Conservation (phyloP, 306 rosid genomes). For the Mimosa bimucronata region DNA sequence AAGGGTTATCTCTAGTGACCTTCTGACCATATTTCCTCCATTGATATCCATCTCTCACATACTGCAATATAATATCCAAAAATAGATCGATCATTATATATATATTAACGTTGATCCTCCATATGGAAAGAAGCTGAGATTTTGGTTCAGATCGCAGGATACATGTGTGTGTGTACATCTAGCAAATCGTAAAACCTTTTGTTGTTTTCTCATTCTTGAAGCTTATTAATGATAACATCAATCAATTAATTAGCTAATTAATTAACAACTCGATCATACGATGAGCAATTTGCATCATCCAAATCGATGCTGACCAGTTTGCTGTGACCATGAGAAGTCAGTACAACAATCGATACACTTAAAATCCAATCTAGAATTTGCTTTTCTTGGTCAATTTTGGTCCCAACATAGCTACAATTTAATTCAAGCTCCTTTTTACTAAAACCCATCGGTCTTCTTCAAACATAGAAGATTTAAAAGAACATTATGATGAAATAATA, state of each 20-base stretch:
- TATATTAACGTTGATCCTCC: neutral
- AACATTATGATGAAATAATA: conserved; percentile 20
- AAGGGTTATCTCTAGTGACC: conserved; percentile 57
- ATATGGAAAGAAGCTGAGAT: neutral
- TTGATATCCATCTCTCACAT: conserved; percentile 88
- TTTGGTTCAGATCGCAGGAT: neutral
- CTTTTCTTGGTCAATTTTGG: neutral
- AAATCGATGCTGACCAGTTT: neutral
- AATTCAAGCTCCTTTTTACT: neutral
- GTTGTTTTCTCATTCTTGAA: neutral
- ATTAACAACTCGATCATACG: neutral
- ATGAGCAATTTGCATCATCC: neutral
- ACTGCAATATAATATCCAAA: conserved; percentile 37
- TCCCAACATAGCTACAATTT: neutral
- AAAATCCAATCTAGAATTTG: neutral
- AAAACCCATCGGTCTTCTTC: neutral
- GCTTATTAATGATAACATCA: neutral
- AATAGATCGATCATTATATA: neutral
- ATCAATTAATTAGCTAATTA: neutral
- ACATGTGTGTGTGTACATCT: neutral
- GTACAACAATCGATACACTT: neutral
- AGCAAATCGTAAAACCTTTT: neutral
- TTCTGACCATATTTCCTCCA: conserved; percentile 98
- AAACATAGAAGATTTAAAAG: conserved; percentile 42
- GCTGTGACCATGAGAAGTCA: neutral